A percentile compares a stretch with the other conserved stretches of the same genome.
phyloP scores from a whole-genome alignment of 202 grass and related monocot genomes.

The Digitaria exilis region DNA sequence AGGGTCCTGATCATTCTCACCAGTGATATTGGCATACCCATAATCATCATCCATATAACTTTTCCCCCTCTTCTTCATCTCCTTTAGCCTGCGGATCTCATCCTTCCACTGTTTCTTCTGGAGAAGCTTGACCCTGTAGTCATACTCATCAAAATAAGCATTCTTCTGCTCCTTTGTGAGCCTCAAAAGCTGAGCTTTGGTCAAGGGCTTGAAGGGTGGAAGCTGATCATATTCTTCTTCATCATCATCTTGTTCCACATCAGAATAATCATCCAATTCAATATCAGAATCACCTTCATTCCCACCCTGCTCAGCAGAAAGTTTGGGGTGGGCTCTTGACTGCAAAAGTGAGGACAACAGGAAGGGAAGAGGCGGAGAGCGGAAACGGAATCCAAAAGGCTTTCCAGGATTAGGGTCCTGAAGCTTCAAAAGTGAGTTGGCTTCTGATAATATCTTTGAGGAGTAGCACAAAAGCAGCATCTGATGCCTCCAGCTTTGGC shows the following conservation, averaged over 20 bases:
- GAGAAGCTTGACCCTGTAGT: constrained; percentile 93
- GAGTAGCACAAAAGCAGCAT: constrained; percentile 92
- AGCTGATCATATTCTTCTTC: constrained; percentile 82
- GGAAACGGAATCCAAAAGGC: constrained; percentile 71
- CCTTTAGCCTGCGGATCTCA: constrained; percentile 78
- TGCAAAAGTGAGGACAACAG: constrained; percentile 87
- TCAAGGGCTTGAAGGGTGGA: constrained; percentile 91
- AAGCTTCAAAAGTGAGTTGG: constrained; percentile 85
- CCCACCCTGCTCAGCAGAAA: constrained; percentile 71
- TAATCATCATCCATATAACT: constrained; percentile 57
- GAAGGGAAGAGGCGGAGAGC: constrained; percentile 77
- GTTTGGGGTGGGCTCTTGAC: constrained; percentile 87
- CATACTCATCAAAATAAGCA: constrained; percentile 97
- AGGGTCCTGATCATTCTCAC: constrained; percentile 76
- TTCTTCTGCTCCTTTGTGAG: constrained; percentile 84
- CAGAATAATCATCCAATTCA: constrained; percentile 90
- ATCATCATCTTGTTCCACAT: constrained; percentile 83
- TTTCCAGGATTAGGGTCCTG: constrained; percentile 82
- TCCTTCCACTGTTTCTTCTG: constrained; percentile 98
- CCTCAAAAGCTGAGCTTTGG: constrained; percentile 78
- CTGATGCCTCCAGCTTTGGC: constrained; percentile 83
- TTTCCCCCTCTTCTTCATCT: constrained; percentile 90
- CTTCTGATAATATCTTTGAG: constrained; percentile 97
- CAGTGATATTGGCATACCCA: constrained; percentile 42
- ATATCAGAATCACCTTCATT: constrained; percentile 91